phyloP scores from a whole-genome alignment of 306 rosid species.

The Gynostemma pentaphyllum region DNA sequence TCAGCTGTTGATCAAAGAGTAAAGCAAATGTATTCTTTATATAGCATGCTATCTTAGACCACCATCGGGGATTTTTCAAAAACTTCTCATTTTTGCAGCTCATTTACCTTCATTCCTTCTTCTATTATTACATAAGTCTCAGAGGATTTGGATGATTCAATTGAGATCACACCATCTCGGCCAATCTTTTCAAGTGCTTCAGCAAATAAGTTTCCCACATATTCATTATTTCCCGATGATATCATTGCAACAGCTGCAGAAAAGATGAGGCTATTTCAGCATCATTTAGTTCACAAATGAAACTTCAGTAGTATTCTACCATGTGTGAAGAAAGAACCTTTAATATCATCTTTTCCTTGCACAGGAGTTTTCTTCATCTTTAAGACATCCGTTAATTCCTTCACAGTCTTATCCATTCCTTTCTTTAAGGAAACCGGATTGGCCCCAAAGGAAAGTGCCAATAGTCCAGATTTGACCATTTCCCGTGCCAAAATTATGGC shows the following conservation, averaged over 20 bases:
- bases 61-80: not conserved
- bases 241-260: conserved; percentile 79
- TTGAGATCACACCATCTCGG: conserved; percentile 71
- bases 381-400: conserved; percentile 54
- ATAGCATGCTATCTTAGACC: not conserved
- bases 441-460: conserved; percentile 82
- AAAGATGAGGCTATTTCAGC: conserved; percentile 6
- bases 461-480: conserved; percentile 63
- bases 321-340: conserved; percentile 43
- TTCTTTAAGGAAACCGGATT: conserved; percentile 82
- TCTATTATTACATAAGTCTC: conserved; percentile 77
- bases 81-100: not conserved
- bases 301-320: conserved; percentile 14
- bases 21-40: not conserved
- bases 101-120: conserved; percentile 88
- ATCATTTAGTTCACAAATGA: conserved; percentile 10
- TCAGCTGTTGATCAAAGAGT: too few species aligned
- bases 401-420: conserved; percentile 83
- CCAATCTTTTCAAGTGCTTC: conserved; percentile 88
- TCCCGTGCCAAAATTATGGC: conserved; percentile 85
- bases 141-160: conserved; percentile 68
- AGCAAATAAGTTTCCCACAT: conserved; percentile 74
- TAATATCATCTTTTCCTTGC: conserved; percentile 73
- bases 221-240: conserved; percentile 88
- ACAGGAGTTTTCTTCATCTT: conserved; percentile 72